phyloP scores from a whole-genome alignment of 768 basidiomycete genomes.

The Baorangia bicolor region DNA sequence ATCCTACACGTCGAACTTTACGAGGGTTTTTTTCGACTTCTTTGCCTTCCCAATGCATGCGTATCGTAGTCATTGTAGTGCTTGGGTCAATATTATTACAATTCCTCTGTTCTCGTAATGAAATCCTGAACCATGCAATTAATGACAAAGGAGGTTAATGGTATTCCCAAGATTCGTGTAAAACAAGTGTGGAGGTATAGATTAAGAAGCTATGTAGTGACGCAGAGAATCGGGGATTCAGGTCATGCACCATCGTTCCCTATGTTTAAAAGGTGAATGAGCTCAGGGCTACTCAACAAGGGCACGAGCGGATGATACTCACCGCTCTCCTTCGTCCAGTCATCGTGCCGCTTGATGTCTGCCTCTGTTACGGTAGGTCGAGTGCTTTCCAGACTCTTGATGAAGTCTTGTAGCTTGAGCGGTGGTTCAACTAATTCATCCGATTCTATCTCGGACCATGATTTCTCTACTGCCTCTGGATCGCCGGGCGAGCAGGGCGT shows the following conservation, averaged over 20 bases:
- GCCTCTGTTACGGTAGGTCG: slow-evolving; percentile 86
- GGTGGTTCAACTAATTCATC: slow-evolving; percentile 91
- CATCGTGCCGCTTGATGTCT: slow-evolving; percentile 81
- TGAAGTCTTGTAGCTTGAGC: slow-evolving; percentile 73
- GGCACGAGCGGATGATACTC: slow-evolving; percentile 22
- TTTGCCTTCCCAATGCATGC: slow-evolving; percentile 7
- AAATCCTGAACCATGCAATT: neutral
- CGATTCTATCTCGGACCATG: slow-evolving; percentile 84
- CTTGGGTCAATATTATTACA: slow-evolving; percentile 21
- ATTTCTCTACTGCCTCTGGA: slow-evolving; percentile 77
- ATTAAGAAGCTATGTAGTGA: slow-evolving; percentile 7
- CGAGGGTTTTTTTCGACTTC: slow-evolving; percentile 4
- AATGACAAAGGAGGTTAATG: neutral
- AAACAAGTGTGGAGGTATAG: slow-evolving; percentile 21
- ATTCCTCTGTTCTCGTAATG: slow-evolving; percentile 5
- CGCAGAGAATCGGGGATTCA: neutral
- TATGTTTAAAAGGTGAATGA: neutral
- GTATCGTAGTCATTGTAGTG: slow-evolving; percentile 22
- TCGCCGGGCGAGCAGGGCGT: slow-evolving; percentile 98
- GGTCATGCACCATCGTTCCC: slow-evolving; percentile 35
- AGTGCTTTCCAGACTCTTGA: slow-evolving; percentile 74
- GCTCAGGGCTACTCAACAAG: neutral
- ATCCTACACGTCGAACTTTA: slow-evolving; percentile 12
- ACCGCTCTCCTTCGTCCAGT: slow-evolving; percentile 87
- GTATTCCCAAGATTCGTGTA: slow-evolving; percentile 11